A percentile compares a stretch with the other conserved stretches of the same genome.
phyloP scores from a whole-genome alignment of 257 asterid species.

The Ilex asprella region DNA sequence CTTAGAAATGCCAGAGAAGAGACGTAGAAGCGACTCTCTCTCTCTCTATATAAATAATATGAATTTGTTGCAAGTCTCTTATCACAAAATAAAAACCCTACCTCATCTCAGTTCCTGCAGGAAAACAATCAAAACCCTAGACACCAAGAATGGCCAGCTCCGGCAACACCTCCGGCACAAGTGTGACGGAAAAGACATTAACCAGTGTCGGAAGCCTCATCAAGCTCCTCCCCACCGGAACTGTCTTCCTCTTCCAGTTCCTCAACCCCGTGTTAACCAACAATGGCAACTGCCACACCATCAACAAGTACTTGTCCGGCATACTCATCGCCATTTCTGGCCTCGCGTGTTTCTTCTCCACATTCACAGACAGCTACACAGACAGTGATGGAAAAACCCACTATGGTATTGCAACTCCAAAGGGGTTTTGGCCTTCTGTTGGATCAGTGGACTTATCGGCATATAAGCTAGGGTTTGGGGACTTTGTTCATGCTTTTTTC shows the following conservation, averaged over 20 bases:
- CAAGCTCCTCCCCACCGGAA: slow-evolving; percentile 67
- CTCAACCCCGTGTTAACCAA: slow-evolving; percentile 70
- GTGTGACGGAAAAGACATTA: slow-evolving; percentile 29
- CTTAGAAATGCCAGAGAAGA: too few relatives aligned
- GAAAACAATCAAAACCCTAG: neutral
- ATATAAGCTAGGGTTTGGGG: slow-evolving; percentile 47
- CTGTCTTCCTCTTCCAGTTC: slow-evolving; percentile 56
- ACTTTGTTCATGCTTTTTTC: slow-evolving; percentile 56
- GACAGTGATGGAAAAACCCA: slow-evolving; percentile 45
- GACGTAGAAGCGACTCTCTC: too few relatives aligned
- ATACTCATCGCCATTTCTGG: slow-evolving; percentile 36
- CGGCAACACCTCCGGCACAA: neutral
- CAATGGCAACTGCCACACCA: slow-evolving; percentile 52
- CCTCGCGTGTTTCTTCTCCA: slow-evolving; percentile 53
- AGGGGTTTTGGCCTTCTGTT: slow-evolving; percentile 63
- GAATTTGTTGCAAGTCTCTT: too few relatives aligned
- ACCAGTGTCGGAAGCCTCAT: slow-evolving; percentile 54
- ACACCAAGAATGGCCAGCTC: slow-evolving; percentile 20
- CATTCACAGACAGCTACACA: slow-evolving; percentile 57
- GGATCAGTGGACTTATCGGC: slow-evolving; percentile 30
- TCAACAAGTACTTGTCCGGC: slow-evolving; percentile 49
- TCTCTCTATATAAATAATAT: too few relatives aligned
- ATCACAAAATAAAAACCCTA: too few relatives aligned
- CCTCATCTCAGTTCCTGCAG: too few relatives aligned
- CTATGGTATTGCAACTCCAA: slow-evolving; percentile 60